Evolutionary conservation across 169 alveolate species (phyloP), one percentile per base, ranked within the genome.

Genomic region (Eimeria tenella): DNA sequence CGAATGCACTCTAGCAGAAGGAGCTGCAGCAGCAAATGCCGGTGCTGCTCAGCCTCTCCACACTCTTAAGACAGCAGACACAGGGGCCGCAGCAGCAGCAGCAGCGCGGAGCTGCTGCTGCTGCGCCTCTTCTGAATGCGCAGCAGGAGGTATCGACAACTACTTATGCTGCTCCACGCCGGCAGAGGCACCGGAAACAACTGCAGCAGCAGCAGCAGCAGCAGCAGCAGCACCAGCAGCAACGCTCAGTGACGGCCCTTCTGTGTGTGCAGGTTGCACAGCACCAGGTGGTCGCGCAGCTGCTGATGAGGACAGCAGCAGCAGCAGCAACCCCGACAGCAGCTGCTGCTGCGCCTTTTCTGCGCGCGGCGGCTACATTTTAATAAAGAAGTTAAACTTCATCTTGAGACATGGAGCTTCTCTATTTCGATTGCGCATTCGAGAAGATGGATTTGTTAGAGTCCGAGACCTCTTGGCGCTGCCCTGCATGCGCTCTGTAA

Each of bases 391-490:
- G 21, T 49, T 90, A 50, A 90, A 75, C 60, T 90, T 90, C 79
- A 90, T 90, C 21, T 63, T 90, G n/a, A 23, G 94, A 15, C 94
- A 90, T 19, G 94, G 94, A 31, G 94, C 94, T 3, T 70, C 94
- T 58, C 94, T 90, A 10, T 90, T 90, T 79, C 42, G 73, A 9
- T 70, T 90, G 25, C 79, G 63, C 31, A 90, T 90, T n/a, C 49
- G 94, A 15, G 94, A 90, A 58, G 94, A 90, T 71, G 94, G 94
- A n/a, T 90, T 73, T 60, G 94, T 90, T 23, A 31, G 94, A n/a
- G 82, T 77, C 5, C 49, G 94, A 17, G 74, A 90, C 19, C 70
- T 90, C 17, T 90, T 90, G 7, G 55, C 50, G 5, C 90, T 90
- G 49, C 89, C 84, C 11, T 90, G 94, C 90, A 90, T 90, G 94